Evolutionary conservation across 441 rosid species (phyloP).

Genomic region (Gossypium schwendimanii): DNA sequence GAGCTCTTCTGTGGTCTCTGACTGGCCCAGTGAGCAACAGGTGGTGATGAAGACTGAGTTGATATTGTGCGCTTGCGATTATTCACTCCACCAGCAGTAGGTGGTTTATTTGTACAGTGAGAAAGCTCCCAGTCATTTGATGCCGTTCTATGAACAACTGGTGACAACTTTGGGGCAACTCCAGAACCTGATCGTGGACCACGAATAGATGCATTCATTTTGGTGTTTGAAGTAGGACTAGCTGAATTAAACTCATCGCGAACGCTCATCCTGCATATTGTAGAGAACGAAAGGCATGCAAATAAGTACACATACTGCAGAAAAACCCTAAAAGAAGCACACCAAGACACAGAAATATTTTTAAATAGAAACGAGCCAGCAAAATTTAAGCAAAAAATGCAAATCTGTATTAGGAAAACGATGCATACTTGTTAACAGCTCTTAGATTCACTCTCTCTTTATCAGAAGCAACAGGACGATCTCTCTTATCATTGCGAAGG

Average conservation of each 20-base stretch:
- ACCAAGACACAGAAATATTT: neutral
- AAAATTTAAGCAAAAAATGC: neutral
- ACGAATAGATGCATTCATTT: conserved; percentile 61
- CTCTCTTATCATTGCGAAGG: conserved; percentile 69
- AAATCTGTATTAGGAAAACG: conserved; percentile 16
- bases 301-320: conserved; percentile 9
- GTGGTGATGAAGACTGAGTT: conserved; percentile 78
- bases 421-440: conserved; percentile 71
- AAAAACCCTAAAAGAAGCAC: neutral
- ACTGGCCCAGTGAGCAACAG: conserved; percentile 84
- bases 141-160: conserved; percentile 67
- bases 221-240: conserved; percentile 71
- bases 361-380: conserved; percentile 4
- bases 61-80: conserved; percentile 75
- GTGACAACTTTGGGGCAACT: conserved; percentile 62
- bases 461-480: conserved; percentile 63
- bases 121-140: conserved; percentile 84
- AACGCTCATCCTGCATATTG: conserved; percentile 51
- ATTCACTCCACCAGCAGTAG: conserved; percentile 57
- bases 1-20: conserved; percentile 93
- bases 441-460: conserved; percentile 76
- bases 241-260: conserved; percentile 78
- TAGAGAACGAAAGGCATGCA: conserved; percentile 15
- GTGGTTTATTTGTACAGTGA: conserved; percentile 74
- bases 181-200: conserved; percentile 84